A percentile compares a stretch with the other conserved stretches of the same genome.
These are phyloP conservation scores for Leptographium lundbergii DNA, from an alignment of 2,329 filamentous ascomycete genomes.

Conservation along the genomic window DNA sequence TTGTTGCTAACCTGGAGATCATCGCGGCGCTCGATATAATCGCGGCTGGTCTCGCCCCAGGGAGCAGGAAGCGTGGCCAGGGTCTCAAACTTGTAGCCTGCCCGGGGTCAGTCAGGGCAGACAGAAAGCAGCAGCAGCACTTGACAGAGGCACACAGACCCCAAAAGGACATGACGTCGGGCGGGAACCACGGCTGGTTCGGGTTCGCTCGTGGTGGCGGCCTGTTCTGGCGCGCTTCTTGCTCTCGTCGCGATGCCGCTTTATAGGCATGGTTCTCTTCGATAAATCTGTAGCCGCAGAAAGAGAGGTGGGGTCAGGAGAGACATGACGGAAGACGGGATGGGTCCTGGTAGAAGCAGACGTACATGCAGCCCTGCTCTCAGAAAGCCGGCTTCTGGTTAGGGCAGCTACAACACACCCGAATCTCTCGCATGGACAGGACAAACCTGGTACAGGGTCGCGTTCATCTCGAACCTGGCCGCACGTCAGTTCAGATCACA, in stretches of 20 bases:
- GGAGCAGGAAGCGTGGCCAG: constrained; percentile 61
- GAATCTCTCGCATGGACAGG: constrained; percentile 1
- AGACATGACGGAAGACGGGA: not conserved
- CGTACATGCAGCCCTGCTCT: constrained; percentile 11
- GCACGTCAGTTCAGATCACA: not conserved
- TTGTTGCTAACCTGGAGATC: constrained; percentile 69
- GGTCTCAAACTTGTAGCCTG: constrained; percentile 95
- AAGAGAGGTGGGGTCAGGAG: constrained; percentile 8
- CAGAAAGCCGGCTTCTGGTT: not conserved
- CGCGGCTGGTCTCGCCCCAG: constrained; percentile 60
- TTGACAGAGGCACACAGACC: constrained; percentile 35
- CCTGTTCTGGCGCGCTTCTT: constrained; percentile 36
- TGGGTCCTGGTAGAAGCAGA: not conserved
- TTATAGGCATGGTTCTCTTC: constrained; percentile 80
- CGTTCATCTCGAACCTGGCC: constrained; percentile 85
- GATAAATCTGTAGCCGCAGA: constrained; percentile 52
- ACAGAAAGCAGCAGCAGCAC: not conserved
- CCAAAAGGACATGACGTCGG: constrained; percentile 87
- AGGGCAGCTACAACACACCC: not conserved
- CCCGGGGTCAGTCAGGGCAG: not conserved
- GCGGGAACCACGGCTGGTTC: constrained; percentile 27
- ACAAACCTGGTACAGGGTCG: constrained; percentile 73
- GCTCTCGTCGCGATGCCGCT: constrained; percentile 44
- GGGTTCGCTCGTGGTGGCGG: constrained; percentile 18
- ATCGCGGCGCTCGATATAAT: constrained; percentile 67